A percentile compares a stretch with the other conserved stretches of the same genome.
Evolutionary conservation across 139 green algal species (phyloP).

Genomic region (Coelastrella sp.): DNA sequence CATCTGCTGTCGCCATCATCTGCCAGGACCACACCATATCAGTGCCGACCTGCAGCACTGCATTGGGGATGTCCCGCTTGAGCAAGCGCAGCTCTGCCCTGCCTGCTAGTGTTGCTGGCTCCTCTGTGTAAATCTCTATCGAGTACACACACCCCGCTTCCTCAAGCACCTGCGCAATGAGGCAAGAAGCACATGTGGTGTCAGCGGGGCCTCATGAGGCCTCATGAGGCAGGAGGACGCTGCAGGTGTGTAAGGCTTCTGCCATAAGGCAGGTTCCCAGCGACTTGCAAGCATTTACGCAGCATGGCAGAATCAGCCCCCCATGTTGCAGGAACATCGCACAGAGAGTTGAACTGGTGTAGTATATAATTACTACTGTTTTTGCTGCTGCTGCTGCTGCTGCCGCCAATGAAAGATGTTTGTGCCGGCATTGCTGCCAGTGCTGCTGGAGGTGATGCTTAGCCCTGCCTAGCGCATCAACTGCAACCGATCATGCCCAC

Average conservation of each 20-base stretch:
- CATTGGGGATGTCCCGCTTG: not conserved
- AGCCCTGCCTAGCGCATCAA: too few relatives aligned
- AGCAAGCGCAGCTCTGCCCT: slow-evolving; percentile 3
- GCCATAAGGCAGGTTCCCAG: too few relatives aligned
- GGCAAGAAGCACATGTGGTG: not conserved
- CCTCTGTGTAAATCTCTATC: slow-evolving; percentile 26
- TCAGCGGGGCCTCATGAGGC: too few relatives aligned
- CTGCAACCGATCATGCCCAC: not conserved
- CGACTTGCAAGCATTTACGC: too few relatives aligned
- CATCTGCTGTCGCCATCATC: slow-evolving; percentile 35
- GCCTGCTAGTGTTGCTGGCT: not conserved
- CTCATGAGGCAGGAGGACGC: too few relatives aligned
- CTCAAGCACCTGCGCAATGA: not conserved
- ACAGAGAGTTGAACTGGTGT: too few relatives aligned
- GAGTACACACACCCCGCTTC: not conserved
- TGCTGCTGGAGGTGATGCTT: too few relatives aligned
- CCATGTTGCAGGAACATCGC: too few relatives aligned
- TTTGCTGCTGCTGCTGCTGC: not conserved
- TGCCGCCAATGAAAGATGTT: too few relatives aligned
- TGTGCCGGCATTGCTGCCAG: not conserved
- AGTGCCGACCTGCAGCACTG: not conserved
- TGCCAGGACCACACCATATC: slow-evolving; percentile 32
- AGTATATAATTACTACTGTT: too few relatives aligned
- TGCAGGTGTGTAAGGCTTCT: too few relatives aligned
- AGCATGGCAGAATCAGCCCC: too few relatives aligned